phyloP scores from a whole-genome alignment of 306 rosid genomes.

The Bauhinia variegata region DNA sequence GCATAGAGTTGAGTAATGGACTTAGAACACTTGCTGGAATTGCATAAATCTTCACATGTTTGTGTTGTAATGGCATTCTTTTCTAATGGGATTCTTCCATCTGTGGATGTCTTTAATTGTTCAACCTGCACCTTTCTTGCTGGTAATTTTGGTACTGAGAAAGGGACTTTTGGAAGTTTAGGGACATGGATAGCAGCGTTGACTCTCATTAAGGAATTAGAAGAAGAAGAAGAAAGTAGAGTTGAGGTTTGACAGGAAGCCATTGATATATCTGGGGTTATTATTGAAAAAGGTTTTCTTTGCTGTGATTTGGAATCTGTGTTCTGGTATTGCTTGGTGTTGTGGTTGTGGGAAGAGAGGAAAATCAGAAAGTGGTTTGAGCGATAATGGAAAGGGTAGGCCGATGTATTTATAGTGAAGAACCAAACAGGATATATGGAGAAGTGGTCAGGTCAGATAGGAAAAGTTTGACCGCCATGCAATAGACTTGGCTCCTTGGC shows the following conservation, averaged over 20 bases:
- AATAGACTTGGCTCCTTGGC: conserved; percentile 22
- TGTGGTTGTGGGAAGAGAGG: no score
- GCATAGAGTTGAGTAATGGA: conserved; percentile 51
- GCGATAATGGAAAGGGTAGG: not conserved
- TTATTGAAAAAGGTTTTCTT: no score
- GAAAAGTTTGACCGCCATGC: conserved; percentile 26
- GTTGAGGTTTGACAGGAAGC: conserved; percentile 51
- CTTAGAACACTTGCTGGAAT: not conserved
- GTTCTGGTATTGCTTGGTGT: no score
- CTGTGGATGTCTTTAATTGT: conserved; percentile 30
- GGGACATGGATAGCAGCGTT: conserved; percentile 54
- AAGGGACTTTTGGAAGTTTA: conserved; percentile 39
- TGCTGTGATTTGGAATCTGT: no score
- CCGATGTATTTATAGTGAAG: not conserved
- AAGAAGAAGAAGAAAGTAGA: conserved; percentile 34
- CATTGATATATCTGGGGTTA: conserved; percentile 31
- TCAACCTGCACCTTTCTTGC: not conserved
- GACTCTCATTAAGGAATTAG: conserved; percentile 32
- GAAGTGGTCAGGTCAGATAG: conserved; percentile 37
- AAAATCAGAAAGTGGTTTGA: no score
- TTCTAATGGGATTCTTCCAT: conserved; percentile 16
- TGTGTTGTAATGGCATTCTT: not conserved
- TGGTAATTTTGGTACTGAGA: conserved; percentile 38
- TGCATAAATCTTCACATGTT: not conserved
- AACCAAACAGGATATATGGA: no score